A percentile compares a stretch with the other conserved stretches of the same genome.
These are phyloP conservation scores for Marvania coccoides DNA, from an alignment of 139 green algal species.

Conservation along the genomic window DNA sequence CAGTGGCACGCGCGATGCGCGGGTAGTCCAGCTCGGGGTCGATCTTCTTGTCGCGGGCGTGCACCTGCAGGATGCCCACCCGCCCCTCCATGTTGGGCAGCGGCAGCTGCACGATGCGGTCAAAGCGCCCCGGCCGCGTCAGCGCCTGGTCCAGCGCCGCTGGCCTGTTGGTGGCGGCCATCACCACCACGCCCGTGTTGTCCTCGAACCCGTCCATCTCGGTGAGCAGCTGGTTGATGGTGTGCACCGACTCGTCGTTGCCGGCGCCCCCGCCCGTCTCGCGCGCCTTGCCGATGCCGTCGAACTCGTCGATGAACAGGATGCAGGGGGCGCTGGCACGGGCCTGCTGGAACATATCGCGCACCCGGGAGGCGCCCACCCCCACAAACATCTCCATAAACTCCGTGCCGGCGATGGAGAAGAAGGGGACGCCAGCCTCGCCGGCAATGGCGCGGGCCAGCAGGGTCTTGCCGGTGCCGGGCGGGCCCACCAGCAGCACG, in stretches of 20 bases:
- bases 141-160: conserved; percentile 83
- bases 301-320: conserved; percentile 98
- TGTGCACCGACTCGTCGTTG: conserved; percentile 73
- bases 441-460: conserved; percentile 67
- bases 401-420: conserved; percentile 47
- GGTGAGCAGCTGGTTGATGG: conserved; percentile 95
- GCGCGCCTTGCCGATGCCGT: conserved; percentile 75
- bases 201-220: conserved; percentile 98
- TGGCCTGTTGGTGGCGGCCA: conserved; percentile 95
- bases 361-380: conserved; percentile 52
- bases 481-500: conserved; percentile 57
- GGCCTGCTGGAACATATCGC: conserved; percentile 54
- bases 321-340: conserved; percentile 69
- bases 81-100: conserved; percentile 76
- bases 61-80: conserved; percentile 82
- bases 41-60: conserved; percentile 73
- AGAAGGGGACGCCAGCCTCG: conserved; percentile 66
- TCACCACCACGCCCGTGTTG: conserved; percentile 89
- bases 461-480: conserved; percentile 57
- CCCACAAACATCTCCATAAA: conserved; percentile 67
- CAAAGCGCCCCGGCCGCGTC: conserved; percentile 88
- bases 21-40: conserved; percentile 68
- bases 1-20: conserved; percentile 70
- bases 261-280: conserved; percentile 31
- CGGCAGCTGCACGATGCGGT: conserved; percentile 89